Evolutionary conservation across 495 filamentous ascomycete genomes (phyloP), one percentile per base, ranked within the genome.

Genomic region (Letharia lupina): DNA sequence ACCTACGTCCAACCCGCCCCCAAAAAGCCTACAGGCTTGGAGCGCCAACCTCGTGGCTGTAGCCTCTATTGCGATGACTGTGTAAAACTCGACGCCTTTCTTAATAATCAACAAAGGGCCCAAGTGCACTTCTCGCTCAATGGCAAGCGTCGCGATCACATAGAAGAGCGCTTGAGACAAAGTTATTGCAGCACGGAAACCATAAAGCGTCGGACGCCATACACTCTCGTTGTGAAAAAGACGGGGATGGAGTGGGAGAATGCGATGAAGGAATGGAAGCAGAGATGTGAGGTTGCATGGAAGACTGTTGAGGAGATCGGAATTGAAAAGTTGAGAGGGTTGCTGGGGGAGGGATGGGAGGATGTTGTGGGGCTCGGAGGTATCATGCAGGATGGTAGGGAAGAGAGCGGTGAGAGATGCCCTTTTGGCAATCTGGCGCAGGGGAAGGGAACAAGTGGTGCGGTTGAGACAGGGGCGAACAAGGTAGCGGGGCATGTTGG

Each of bases 181-280:
- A 39, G 52, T 12, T 35, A 42, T 48, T 47, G n/a, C 56, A 10
- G 44, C 11, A 44, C 9, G n/a, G 40, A 16, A 31, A 58, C 44
- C 13, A 16, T 23, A n/a, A 42, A 10, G n/a, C 39, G 8, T 3
- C 23, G 37, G 20, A 15, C 44, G 20, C 42, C 57, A 28, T 37
- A 60, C 44, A 65, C 63, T 2, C 63, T 65, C n/a, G 40, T 65
- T 2, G 54, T 65, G 4, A 12, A 28, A 13, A 65, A 65, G 12
- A 48, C 45, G 0, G 20, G 20, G 0, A 9, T 20, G 3, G 57
- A 60, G n/a, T 65, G 50, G 63, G 28, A 59, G 15, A 12, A 37
- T 15, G n/a, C 41, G 35, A 39, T 58, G 23, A 45, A 20, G 31
- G 37, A 13, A 7, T 60, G 54, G 63, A 45, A 47, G 28, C 12